A percentile compares a stretch with the other conserved stretches of the same genome.
phyloP scores from a whole-genome alignment of 257 asterid genomes.

The Solanum habrochaites region DNA sequence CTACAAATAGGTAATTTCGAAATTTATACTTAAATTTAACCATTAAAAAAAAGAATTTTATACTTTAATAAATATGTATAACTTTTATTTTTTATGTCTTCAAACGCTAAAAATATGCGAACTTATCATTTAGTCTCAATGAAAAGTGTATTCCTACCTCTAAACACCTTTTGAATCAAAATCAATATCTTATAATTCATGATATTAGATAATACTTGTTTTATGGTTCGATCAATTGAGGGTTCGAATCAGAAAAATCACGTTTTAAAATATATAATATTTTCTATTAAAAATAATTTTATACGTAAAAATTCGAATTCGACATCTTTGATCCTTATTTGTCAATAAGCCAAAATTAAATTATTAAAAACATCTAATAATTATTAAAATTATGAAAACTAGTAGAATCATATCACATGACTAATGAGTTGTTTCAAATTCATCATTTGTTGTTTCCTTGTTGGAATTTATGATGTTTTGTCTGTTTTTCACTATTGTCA shows the following conservation, averaged over 20 bases:
- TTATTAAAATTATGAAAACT: neutral
- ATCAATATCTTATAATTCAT: no score
- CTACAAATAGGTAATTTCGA: neutral
- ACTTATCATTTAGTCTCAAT: no score
- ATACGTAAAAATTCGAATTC: neutral
- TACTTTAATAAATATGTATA: no score
- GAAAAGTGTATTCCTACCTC: neutral
- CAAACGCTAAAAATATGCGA: neutral
- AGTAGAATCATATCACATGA: neutral
- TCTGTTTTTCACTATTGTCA: neutral
- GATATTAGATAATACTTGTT: neutral
- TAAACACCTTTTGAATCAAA: neutral
- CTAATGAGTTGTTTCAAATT: neutral
- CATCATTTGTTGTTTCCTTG: neutral
- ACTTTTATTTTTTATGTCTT: no score
- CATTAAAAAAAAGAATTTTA: no score
- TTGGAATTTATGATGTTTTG: neutral
- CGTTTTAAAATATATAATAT: no score
- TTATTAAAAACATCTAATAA: neutral
- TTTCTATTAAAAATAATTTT: no score
- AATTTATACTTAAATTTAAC: neutral
- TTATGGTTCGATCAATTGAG: no score
- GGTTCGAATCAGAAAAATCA: no score
- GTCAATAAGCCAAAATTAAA: neutral
- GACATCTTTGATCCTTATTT: neutral